Evolutionary conservation across 2,329 filamentous ascomycete species (phyloP), one percentile per base, ranked within the genome.

Genomic region (Xenosphaeropsis pyriputrescens): DNA sequence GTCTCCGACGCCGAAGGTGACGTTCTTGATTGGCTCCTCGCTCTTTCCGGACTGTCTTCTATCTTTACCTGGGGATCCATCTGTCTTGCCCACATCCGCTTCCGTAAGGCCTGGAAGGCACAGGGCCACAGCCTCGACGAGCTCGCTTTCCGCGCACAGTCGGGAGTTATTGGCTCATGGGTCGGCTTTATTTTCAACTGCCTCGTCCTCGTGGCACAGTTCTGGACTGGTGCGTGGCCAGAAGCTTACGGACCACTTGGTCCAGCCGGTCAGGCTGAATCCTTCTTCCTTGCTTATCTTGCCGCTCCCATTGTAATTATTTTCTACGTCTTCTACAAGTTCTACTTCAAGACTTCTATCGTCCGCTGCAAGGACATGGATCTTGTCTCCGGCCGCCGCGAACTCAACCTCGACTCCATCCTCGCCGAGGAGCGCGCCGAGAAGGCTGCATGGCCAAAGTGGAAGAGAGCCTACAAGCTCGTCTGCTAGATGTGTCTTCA

Each of bases 11-110:
- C 60, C 3, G 57, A 73, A 45, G 63, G 62, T 13, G 60, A 67
- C 19, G 75, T 84, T 5, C 82, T 94, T 45, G 69, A 73, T 50
- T 94, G 88, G 86, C 73, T 94, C 57, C 67, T 83, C 32, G 72
- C 81, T 41, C 67, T 85, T 35, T 83, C 79, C 1, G 81, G 77
- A 35, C 67, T 86, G 17, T 80, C 77, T 8, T 78, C 72, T 34
- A 71, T 85, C 53, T 83, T 88, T 62, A 86, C 80, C 5, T 88
- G 83, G 83, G 74, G 68, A 39, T 82, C 82, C 46, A 89, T 94
- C 56, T 93, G 85, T 57, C 62, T 93, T n/a, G 74, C 80, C 17
- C 88, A 95, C 59, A 93, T 95, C 53, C 85, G 86, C 39, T 95
- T 95, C 70, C 84, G 88, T 45, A 62, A 63, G 18, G 84, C 78